phyloP scores from a whole-genome alignment of 2,329 filamentous ascomycete genomes.

The Dothideomycetes sp. region DNA sequence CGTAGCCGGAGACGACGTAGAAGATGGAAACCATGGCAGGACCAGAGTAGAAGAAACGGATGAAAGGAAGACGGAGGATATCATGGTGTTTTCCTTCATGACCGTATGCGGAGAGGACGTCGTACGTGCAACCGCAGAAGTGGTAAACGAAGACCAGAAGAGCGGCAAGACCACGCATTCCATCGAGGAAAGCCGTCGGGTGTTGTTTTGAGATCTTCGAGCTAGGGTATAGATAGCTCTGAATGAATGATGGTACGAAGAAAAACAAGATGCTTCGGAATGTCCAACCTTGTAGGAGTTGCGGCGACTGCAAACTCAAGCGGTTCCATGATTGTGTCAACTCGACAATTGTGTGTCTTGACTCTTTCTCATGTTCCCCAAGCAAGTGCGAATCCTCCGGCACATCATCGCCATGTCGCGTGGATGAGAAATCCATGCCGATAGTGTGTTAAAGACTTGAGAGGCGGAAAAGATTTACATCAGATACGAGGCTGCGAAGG shows the following conservation, averaged over 20 bases:
- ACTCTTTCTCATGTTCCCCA: neutral
- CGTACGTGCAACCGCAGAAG: constrained; percentile 11
- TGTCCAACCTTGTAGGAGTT: neutral
- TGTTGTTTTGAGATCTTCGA: constrained; percentile 5
- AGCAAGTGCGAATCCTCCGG: constrained; percentile 9
- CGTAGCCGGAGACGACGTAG: constrained; percentile 55
- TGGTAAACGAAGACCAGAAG: constrained; percentile 20
- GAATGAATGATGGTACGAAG: constrained; percentile 8
- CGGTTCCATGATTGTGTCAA: neutral
- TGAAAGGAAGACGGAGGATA: constrained; percentile 42
- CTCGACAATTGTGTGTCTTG: neutral
- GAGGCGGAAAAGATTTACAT: too few species aligned
- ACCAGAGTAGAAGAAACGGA: constrained; percentile 47
- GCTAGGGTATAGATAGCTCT: constrained; percentile 1
- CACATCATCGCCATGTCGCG: too few species aligned
- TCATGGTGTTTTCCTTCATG: constrained; percentile 15
- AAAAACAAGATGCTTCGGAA: constrained; percentile 6
- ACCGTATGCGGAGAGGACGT: constrained; percentile 15
- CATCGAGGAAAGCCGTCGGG: constrained; percentile 20
- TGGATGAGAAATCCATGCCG: too few species aligned
- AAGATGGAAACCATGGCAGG: constrained; percentile 51
- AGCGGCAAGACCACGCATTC: constrained; percentile 18
- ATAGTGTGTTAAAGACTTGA: too few species aligned
- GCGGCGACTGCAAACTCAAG: neutral
- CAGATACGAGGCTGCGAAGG: too few species aligned